phyloP scores from a whole-genome alignment of 2,329 filamentous ascomycete species.

The Neofusicoccum kwambonambiense region DNA sequence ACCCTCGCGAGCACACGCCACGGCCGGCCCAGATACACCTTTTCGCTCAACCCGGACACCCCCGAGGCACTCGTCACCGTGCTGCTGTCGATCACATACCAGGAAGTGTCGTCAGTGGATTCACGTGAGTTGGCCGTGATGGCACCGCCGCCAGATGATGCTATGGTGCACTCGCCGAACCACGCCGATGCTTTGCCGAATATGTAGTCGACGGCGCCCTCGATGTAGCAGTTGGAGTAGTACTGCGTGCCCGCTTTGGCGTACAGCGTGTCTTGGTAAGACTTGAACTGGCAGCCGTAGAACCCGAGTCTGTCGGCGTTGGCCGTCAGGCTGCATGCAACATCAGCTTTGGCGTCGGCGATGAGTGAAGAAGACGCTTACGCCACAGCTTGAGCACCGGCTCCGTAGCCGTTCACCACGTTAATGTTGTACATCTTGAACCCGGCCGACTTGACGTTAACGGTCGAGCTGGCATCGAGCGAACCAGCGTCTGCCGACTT shows the following conservation, averaged over 20 bases:
- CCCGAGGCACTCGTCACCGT: slow-evolving; percentile 42
- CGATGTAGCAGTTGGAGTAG: slow-evolving; percentile 57
- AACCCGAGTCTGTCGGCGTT: slow-evolving; percentile 54
- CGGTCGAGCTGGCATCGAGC: slow-evolving; percentile 56
- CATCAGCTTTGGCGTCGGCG: slow-evolving; percentile 32
- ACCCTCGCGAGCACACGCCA: slow-evolving; percentile 55
- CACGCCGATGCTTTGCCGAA: slow-evolving; percentile 55
- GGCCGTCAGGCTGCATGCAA: slow-evolving; percentile 53
- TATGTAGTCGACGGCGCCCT: slow-evolving; percentile 59
- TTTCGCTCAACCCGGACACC: slow-evolving; percentile 30
- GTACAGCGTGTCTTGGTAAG: slow-evolving; percentile 56
- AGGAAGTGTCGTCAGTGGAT: slow-evolving; percentile 37
- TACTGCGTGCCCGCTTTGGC: slow-evolving; percentile 52
- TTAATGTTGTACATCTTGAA: slow-evolving; percentile 65
- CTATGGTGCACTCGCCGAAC: slow-evolving; percentile 46
- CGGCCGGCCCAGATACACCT: slow-evolving; percentile 52
- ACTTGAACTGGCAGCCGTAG: slow-evolving; percentile 56
- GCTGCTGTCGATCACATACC: slow-evolving; percentile 58
- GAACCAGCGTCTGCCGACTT: slow-evolving; percentile 35
- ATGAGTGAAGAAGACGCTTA: background rate
- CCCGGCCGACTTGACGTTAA: slow-evolving; percentile 49
- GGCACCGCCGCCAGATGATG: slow-evolving; percentile 25
- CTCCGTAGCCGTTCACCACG: slow-evolving; percentile 44
- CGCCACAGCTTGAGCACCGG: slow-evolving; percentile 19
- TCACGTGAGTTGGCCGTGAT: slow-evolving; percentile 38